A percentile compares a stretch with the other conserved stretches of the same genome.
Evolutionary conservation across 2,329 filamentous ascomycete species (phyloP).

Genomic region (Nigrospora osmanthi): DNA sequence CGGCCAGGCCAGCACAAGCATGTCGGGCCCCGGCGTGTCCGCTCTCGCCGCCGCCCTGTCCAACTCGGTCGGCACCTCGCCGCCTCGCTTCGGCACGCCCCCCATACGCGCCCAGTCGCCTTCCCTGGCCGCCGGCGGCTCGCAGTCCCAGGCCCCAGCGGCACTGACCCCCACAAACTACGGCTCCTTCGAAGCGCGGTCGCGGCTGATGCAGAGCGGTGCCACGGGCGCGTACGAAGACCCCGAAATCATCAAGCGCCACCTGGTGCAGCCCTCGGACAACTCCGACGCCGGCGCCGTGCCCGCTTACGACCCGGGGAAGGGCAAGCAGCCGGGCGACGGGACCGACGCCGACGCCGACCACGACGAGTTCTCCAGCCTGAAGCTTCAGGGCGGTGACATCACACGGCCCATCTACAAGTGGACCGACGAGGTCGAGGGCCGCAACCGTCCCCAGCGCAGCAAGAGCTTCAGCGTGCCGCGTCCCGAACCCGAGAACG

Average conservation of each 20-base stretch:
- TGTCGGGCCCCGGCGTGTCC: slow-evolving; percentile 74
- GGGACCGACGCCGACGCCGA: slow-evolving; percentile 32
- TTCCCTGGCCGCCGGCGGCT: slow-evolving; percentile 29
- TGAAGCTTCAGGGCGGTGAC: slow-evolving; percentile 88
- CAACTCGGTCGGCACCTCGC: slow-evolving; percentile 61
- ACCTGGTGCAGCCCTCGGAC: slow-evolving; percentile 67
- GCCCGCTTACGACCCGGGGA: slow-evolving; percentile 30
- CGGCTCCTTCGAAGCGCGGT: slow-evolving; percentile 74
- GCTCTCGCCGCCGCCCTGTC: slow-evolving; percentile 84
- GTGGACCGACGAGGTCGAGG: slow-evolving; percentile 86
- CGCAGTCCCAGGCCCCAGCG: slow-evolving; percentile 35
- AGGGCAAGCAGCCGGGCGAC: slow-evolving; percentile 43
- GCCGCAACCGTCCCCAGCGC: slow-evolving; percentile 59
- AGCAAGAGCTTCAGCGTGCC: slow-evolving; percentile 83
- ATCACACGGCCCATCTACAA: slow-evolving; percentile 92
- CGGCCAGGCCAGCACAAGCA: slow-evolving; percentile 51
- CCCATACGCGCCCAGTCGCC: slow-evolving; percentile 54
- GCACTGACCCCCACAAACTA: slow-evolving; percentile 59
- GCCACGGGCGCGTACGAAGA: slow-evolving; percentile 68
- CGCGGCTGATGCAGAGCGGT: slow-evolving; percentile 34
- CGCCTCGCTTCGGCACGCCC: slow-evolving; percentile 62
- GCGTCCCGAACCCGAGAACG: slow-evolving; percentile 70
- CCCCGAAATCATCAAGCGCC: slow-evolving; percentile 82
- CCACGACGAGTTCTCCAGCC: slow-evolving; percentile 84
- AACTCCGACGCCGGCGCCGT: slow-evolving; percentile 28